phyloP scores from a whole-genome alignment of 768 basidiomycete genomes.

The Mycena kentingensis region DNA sequence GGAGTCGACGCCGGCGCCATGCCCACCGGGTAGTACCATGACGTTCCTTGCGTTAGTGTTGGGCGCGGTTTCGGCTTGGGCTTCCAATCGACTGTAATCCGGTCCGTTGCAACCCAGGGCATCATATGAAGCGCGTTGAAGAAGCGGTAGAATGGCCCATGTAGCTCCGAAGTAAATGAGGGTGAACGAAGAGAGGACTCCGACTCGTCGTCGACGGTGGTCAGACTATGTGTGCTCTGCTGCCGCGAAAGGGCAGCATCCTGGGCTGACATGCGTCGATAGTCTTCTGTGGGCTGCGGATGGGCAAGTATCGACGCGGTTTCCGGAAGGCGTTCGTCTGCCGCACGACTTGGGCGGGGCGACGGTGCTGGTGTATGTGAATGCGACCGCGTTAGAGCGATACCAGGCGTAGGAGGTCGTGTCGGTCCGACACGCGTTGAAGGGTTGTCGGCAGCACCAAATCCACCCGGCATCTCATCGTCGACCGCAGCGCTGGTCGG shows the following conservation, averaged over 20 bases:
- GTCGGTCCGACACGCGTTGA: neutral
- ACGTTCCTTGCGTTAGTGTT: neutral
- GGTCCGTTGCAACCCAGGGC: slow-evolving; percentile 23
- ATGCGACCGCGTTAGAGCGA: neutral
- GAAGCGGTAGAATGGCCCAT: slow-evolving; percentile 13
- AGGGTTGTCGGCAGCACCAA: slow-evolving; percentile 9
- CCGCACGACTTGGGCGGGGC: slow-evolving; percentile 11
- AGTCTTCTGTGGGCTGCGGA: slow-evolving; percentile 20
- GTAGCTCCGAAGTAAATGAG: slow-evolving; percentile 22
- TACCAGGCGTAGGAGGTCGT: neutral
- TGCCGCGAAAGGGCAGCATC: slow-evolving; percentile 8
- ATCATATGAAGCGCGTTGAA: slow-evolving; percentile 17
- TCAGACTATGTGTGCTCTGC: slow-evolving; percentile 3
- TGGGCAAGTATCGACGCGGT: slow-evolving; percentile 19
- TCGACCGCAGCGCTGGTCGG: neutral
- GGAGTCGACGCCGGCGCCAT: neutral
- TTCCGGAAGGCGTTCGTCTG: slow-evolving; percentile 1
- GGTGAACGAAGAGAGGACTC: slow-evolving; percentile 10
- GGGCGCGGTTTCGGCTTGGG: slow-evolving; percentile 1
- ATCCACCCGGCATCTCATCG: slow-evolving; percentile 5
- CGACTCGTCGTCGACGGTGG: slow-evolving; percentile 12
- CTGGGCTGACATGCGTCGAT: slow-evolving; percentile 22
- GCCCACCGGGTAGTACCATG: slow-evolving; percentile 17
- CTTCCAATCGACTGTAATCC: slow-evolving; percentile 17
- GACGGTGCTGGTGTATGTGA: slow-evolving; percentile 1